Evolutionary conservation across 139 green algal species (phyloP).

Genomic region (Microglena sp.): DNA sequence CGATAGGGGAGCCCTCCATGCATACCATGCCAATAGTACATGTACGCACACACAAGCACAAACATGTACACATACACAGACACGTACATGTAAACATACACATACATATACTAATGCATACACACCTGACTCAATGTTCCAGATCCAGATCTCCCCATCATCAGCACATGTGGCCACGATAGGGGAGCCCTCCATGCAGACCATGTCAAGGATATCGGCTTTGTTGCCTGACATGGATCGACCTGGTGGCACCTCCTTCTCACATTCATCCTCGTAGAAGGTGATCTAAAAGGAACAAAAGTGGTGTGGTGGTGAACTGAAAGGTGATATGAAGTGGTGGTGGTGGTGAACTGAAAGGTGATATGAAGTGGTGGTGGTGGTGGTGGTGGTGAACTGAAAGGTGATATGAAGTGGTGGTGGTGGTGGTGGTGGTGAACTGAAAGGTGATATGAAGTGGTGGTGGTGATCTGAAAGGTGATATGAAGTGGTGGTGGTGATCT

Average conservation of each 20-base stretch:
- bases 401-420: no score
- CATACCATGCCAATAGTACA: conserved; percentile 26
- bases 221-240: conserved; percentile 29
- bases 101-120: background rate
- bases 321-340: no score
- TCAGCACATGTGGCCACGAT: conserved; percentile 29
- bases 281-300: conserved; percentile 20
- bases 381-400: no score
- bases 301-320: no score
- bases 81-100: background rate
- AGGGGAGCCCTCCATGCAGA: conserved; percentile 19
- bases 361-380: no score
- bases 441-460: no score
- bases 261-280: conserved; percentile 41
- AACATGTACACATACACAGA: background rate
- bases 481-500: no score
- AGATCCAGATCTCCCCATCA: conserved; percentile 31
- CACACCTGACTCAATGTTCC: conserved; percentile 26
- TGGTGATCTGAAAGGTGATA: no score
- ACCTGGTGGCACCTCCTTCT: conserved; percentile 15
- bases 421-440: no score
- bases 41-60: background rate
- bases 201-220: conserved; percentile 41
- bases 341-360: no score
- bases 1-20: no score